Evolutionary conservation across 768 basidiomycete species (phyloP).

Genomic region (Phlebiopsis gigantea): DNA sequence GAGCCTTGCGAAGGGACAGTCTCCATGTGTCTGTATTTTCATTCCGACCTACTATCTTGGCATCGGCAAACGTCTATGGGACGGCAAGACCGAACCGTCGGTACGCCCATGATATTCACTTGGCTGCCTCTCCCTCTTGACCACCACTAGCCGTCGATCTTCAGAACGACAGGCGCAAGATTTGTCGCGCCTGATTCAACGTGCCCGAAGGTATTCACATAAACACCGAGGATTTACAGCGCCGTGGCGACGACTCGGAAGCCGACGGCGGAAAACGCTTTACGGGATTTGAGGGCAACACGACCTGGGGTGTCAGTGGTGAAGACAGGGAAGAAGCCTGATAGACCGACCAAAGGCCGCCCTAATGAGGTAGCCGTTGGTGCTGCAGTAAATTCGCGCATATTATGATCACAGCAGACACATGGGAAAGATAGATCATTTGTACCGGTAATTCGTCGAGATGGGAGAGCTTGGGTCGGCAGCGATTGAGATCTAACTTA

Average conservation of each 20-base stretch:
- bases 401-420: no score
- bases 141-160: neutral
- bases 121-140: neutral
- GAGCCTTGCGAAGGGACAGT: neutral
- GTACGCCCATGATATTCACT: neutral
- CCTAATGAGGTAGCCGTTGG: no score
- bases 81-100: neutral
- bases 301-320: neutral
- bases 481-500: no score
- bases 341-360: no score
- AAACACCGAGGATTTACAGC: neutral
- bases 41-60: neutral
- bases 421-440: no score
- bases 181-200: neutral
- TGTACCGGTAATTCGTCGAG: no score
- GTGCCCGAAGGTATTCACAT: neutral
- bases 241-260: neutral
- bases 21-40: no score
- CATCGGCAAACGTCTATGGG: neutral
- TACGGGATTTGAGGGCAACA: neutral
- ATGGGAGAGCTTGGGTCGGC: no score
- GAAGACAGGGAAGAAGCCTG: neutral
- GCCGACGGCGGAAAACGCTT: neutral
- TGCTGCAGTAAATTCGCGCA: no score
- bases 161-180: neutral